These are phyloP conservation scores for Emmonsiellopsis sp. DNA, from an alignment of 2,329 filamentous ascomycete species.

Conservation along the genomic window DNA sequence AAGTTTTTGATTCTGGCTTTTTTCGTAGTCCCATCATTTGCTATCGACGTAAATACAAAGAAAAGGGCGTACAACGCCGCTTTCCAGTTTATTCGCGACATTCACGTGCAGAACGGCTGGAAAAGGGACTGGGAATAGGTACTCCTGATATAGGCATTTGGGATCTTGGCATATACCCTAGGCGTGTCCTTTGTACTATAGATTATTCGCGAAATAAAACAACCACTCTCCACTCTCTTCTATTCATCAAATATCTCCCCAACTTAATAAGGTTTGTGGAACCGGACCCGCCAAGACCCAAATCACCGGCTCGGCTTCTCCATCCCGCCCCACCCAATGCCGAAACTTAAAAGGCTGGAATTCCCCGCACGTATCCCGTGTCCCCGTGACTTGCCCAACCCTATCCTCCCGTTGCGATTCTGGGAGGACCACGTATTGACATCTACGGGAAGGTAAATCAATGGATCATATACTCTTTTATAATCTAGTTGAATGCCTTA, in stretches of 20 bases:
- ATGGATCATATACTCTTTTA: not conserved
- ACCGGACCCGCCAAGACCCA: not conserved
- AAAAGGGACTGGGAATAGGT: not conserved
- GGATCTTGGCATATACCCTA: not conserved
- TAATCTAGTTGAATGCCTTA: not conserved
- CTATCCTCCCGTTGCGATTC: not conserved
- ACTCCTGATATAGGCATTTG: not conserved
- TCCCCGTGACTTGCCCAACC: not conserved
- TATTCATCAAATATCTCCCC: not conserved
- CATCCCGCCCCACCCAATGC: not conserved
- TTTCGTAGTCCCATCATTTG: conserved; percentile 11
- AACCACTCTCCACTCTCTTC: not conserved
- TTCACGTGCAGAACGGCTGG: conserved; percentile 5
- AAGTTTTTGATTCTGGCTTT: not conserved
- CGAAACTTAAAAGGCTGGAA: not conserved
- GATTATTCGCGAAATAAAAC: not conserved
- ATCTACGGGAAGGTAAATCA: too few species aligned
- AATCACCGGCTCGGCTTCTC: conserved; percentile 1
- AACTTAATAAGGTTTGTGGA: not conserved
- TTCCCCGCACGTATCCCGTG: not conserved
- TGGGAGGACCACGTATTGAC: not conserved
- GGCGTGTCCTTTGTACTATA: not conserved
- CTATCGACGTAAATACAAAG: conserved; percentile 8
- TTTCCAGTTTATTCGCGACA: conserved; percentile 6
- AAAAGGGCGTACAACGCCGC: conserved; percentile 7